phyloP scores from a whole-genome alignment of 257 asterid species.

The Eucommia ulmoides region DNA sequence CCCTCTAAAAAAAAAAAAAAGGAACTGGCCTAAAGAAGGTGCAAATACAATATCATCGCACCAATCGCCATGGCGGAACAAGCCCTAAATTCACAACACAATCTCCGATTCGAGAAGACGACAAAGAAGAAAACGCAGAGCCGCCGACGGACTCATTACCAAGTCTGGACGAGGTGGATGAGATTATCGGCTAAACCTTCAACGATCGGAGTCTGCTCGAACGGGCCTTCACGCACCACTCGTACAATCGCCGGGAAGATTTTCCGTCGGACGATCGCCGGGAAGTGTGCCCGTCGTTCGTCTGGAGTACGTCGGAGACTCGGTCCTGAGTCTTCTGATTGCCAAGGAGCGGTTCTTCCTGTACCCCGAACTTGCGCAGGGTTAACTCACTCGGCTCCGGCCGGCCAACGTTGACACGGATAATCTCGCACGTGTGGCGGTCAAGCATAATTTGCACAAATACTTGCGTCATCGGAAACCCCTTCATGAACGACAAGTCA shows the following conservation, averaged over 20 bases:
- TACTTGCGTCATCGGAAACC: conserved; percentile 26
- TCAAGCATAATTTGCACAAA: conserved; percentile 18
- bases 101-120: too few species aligned
- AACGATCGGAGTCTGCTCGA: conserved; percentile 12
- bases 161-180: conserved; percentile 9
- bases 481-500: conserved; percentile 25
- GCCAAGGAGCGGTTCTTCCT: conserved; percentile 7
- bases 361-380: conserved; percentile 27
- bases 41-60: too few species aligned
- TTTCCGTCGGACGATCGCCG: too few species aligned
- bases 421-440: conserved; percentile 44
- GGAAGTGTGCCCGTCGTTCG: conserved; percentile 18
- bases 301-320: conserved; percentile 34
- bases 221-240: conserved; percentile 32
- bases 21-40: too few species aligned
- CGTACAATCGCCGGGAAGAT: too few species aligned
- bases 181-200: conserved; percentile 25
- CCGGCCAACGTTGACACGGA: conserved; percentile 43
- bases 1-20: too few species aligned
- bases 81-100: too few species aligned
- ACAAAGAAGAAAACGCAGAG: too few species aligned
- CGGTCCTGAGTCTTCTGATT: conserved; percentile 16
- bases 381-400: conserved; percentile 32
- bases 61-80: too few species aligned
- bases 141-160: too few species aligned